phyloP scores from a whole-genome alignment of 257 asterid genomes.

The Plantago major region DNA sequence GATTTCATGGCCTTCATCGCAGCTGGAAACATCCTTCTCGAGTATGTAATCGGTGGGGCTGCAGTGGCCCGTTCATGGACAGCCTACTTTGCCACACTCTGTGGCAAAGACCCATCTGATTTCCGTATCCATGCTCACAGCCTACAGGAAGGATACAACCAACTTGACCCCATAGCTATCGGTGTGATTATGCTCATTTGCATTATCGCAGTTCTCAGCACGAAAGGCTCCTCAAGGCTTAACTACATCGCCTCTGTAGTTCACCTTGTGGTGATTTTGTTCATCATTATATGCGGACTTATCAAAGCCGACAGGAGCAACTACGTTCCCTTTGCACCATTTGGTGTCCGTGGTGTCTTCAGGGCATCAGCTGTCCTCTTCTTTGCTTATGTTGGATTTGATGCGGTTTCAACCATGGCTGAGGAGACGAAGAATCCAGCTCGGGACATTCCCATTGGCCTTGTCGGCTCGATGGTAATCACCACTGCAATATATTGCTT shows the following conservation, averaged over 20 bases:
- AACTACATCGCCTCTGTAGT: conserved; percentile 54
- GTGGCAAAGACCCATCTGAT: conserved; percentile 26
- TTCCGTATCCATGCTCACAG: conserved; percentile 42
- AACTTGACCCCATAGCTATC: conserved; percentile 73
- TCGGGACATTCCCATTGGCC: conserved; percentile 62
- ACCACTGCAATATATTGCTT: conserved; percentile 51
- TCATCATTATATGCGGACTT: conserved; percentile 57
- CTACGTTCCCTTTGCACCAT: conserved; percentile 42
- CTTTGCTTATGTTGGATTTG: conserved; percentile 69
- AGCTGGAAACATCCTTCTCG: conserved; percentile 81
- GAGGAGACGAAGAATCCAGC: conserved; percentile 67
- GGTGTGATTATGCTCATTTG: conserved; percentile 38
- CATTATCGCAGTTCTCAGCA: conserved; percentile 42
- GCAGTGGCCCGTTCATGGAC: conserved; percentile 95
- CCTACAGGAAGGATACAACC: conserved; percentile 46
- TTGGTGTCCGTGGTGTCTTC: conserved; percentile 53
- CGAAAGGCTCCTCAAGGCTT: conserved; percentile 56
- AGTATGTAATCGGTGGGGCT: conserved; percentile 68
- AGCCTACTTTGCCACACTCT: conserved; percentile 74
- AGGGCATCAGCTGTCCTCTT: conserved; percentile 57
- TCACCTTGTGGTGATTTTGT: conserved; percentile 44
- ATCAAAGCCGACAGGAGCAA: conserved; percentile 39
- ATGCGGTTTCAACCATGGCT: conserved; percentile 70
- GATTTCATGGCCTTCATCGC: conserved; percentile 84
- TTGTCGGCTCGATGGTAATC: conserved; percentile 61